Evolutionary conservation across 1,284 basidiomycete species (phyloP).

Genomic region (Apiotrichum laibachii): DNA sequence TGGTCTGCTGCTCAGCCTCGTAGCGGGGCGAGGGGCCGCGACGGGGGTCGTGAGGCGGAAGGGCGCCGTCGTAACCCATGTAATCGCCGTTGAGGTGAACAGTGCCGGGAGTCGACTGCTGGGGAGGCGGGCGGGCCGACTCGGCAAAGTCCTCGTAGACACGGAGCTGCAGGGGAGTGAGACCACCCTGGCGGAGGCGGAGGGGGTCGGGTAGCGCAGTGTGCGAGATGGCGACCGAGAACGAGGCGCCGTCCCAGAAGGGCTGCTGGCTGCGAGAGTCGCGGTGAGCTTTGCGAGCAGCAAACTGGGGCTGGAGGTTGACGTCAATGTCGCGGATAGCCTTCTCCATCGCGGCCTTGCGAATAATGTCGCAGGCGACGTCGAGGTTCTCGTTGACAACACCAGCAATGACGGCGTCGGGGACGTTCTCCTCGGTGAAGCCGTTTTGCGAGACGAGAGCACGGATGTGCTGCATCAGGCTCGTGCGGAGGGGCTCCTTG

Average conservation of each 20-base stretch:
- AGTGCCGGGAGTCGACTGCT: constrained; percentile 1
- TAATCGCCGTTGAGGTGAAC: constrained; percentile 19
- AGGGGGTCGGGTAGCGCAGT: constrained; percentile 83
- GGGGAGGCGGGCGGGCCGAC: constrained; percentile 27
- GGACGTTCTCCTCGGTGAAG: constrained; percentile 67
- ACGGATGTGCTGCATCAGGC: constrained; percentile 86
- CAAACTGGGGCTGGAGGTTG: constrained; percentile 76
- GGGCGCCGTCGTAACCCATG: constrained; percentile 20
- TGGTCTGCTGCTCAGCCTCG: constrained; percentile 29
- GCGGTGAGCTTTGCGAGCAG: constrained; percentile 79
- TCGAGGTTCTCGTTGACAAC: constrained; percentile 93
- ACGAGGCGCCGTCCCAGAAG: constrained; percentile 78
- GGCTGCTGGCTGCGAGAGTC: constrained; percentile 61
- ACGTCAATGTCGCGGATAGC: constrained; percentile 95
- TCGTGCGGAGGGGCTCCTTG: constrained; percentile 93
- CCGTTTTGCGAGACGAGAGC: constrained; percentile 76
- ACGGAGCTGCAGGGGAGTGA: constrained; percentile 75
- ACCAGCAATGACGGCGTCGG: constrained; percentile 62
- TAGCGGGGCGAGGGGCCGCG: constrained; percentile 34
- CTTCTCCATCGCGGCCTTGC: constrained; percentile 97
- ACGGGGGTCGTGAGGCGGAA: constrained; percentile 18
- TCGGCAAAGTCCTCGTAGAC: constrained; percentile 95
- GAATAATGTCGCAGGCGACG: constrained; percentile 88
- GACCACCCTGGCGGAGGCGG: constrained; percentile 76
- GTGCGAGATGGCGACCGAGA: constrained; percentile 70